These are phyloP conservation scores for Fusarium sp. DNA, from an alignment of 2,329 filamentous ascomycete species.

Conservation along the genomic window DNA sequence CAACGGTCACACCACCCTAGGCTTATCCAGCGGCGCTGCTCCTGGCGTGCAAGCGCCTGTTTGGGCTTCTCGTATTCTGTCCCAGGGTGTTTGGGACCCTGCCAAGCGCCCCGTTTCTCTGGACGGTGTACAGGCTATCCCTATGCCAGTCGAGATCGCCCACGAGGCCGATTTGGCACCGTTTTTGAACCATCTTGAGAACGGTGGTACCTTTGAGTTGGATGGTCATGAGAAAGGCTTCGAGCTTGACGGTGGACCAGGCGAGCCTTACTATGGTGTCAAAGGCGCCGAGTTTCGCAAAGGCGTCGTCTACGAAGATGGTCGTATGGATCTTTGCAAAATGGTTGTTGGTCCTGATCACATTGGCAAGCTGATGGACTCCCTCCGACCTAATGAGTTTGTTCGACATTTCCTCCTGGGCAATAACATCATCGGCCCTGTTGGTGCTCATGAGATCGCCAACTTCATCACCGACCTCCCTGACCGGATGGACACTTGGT, in stretches of 20 bases:
- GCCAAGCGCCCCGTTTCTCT: constrained; percentile 48
- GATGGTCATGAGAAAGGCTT: constrained; percentile 41
- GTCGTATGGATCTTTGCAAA: constrained; percentile 66
- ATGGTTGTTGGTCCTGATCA: constrained; percentile 65
- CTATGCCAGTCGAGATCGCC: constrained; percentile 52
- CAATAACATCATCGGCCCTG: constrained; percentile 65
- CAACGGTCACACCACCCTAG: constrained; percentile 47
- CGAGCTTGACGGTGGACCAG: constrained; percentile 51
- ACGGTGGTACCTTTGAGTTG: constrained; percentile 48
- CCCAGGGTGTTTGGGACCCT: constrained; percentile 52
- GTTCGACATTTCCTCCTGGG: constrained; percentile 65
- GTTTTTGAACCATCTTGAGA: constrained; percentile 50
- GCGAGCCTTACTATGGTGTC: constrained; percentile 53
- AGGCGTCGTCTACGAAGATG: constrained; percentile 62
- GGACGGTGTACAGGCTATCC: constrained; percentile 48
- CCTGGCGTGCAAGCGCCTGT: constrained; percentile 50
- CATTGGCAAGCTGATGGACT: constrained; percentile 62
- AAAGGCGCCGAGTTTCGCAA: constrained; percentile 53
- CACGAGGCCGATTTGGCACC: constrained; percentile 49
- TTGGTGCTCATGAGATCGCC: constrained; percentile 59
- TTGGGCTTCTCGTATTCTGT: constrained; percentile 50
- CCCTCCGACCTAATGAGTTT: constrained; percentile 59
- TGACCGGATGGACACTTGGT: constrained; percentile 65
- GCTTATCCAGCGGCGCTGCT: constrained; percentile 48
- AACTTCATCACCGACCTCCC: constrained; percentile 59